Evolutionary conservation across 2,329 filamentous ascomycete genomes (phyloP), one percentile per base, ranked within the genome.

Genomic region (Emmonsiellopsis sp.): DNA sequence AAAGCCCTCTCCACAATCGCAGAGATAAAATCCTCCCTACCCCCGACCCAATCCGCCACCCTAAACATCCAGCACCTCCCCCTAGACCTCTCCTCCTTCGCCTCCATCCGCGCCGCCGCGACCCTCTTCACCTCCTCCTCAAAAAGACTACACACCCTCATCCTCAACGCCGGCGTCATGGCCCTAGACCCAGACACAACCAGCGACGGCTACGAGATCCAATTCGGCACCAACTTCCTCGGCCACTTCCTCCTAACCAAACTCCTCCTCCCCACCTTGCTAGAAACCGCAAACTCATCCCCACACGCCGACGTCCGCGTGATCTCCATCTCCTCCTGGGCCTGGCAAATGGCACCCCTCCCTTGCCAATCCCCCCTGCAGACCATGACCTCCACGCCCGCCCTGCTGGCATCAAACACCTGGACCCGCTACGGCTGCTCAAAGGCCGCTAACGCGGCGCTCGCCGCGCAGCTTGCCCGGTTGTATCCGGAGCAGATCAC

Each of bases 71-170:
- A 68, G 42, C 69, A 71, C 55, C 61, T 82, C 7, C 62, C 69
- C 9, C 71, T 78, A 31, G 77, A 82, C 58, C 68, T 82, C 11
- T 61, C 72, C 1, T 79, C 77, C 0, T 72, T 81, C 42, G 61
- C 67, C 13, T 78, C 75, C 17, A 71, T 81, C 59, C 70, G 67
- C 5, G 57, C 64, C 2, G 77, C 74, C 1, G 76, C 74, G 1
- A 61, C 63, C 33, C 58, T 60, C n/a, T 76, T 79, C 55, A 61
- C 62, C 7, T 55, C 68, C 21, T 27, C 21, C 21, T 27, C 61
- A 69, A 32, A 66, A 67, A 51, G 61, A 70, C 64, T 77, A 1
- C 73, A 77, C 54, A 62, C 71, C 42, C 60, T 77, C 27, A 67
- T 77, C 31, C 65, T 75, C 52, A 77, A 77, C 58, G 74, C 74